Conservation (phyloP, 2,329 filamentous ascomycete species). For the Fusarium devonianum region DNA sequence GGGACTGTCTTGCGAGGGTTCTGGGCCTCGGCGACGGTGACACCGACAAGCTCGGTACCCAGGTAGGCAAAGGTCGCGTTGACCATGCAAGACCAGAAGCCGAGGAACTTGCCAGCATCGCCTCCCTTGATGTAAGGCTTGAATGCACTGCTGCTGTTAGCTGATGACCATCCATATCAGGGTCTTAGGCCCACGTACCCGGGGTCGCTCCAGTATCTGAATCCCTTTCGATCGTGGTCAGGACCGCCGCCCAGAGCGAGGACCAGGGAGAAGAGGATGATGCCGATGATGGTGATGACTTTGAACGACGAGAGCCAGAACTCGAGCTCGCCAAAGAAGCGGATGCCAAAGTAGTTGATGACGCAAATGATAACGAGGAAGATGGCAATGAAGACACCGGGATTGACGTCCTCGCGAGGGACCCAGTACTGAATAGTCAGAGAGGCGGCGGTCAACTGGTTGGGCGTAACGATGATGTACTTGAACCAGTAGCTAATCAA, state of each 20-base stretch:
- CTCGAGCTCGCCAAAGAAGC: constrained; percentile 71
- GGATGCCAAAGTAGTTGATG: constrained; percentile 75
- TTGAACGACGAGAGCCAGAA: constrained; percentile 73
- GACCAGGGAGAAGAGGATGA: constrained; percentile 71
- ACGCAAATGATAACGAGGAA: constrained; percentile 68
- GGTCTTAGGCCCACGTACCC: constrained; percentile 42
- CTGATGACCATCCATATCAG: fast-evolving
- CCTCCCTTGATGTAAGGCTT: constrained; percentile 40
- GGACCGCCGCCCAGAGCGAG: constrained; percentile 71
- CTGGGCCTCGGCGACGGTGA: constrained; percentile 80
- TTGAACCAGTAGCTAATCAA: constrained; percentile 68
- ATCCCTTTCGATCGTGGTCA: constrained; percentile 67
- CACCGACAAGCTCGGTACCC: constrained; percentile 78
- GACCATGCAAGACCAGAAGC: constrained; percentile 75
- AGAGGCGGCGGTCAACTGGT: constrained; percentile 82
- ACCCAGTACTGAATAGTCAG: constrained; percentile 84
- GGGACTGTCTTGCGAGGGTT: constrained; percentile 81
- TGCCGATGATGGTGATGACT: constrained; percentile 69
- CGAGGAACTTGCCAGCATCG: constrained; percentile 61
- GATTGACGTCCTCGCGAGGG: constrained; percentile 69
- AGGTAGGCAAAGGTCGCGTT: constrained; percentile 82
- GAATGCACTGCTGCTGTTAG: constrained; percentile 47
- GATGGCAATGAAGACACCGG: constrained; percentile 80
- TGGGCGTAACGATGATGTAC: constrained; percentile 87
- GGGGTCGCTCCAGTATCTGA: constrained; percentile 70